These are phyloP conservation scores for Nakaseomyces glabratus DNA, from an alignment of 1,139 yeast genomes.

Conservation along the genomic window DNA sequence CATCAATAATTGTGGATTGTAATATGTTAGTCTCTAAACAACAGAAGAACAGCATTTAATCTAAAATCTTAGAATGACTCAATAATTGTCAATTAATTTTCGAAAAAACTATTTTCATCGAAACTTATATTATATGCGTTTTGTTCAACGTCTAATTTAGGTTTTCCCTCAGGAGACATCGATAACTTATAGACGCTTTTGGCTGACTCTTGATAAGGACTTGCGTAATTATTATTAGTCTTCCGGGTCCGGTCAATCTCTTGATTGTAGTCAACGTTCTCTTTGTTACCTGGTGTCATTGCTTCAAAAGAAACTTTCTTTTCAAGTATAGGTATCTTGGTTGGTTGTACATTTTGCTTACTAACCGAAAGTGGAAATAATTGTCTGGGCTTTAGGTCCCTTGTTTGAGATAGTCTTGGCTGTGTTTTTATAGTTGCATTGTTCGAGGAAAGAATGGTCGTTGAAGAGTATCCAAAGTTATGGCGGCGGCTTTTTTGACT, in stretches of 20 bases:
- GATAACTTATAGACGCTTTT: slow-evolving; percentile 26
- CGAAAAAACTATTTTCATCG: slow-evolving; percentile 26
- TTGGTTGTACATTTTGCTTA: slow-evolving; percentile 17
- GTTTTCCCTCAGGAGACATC: slow-evolving; percentile 28
- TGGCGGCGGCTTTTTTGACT: too few relatives aligned
- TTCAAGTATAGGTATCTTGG: too few relatives aligned
- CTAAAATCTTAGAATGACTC: too few relatives aligned
- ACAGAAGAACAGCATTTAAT: too few relatives aligned
- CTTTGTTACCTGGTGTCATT: too few relatives aligned
- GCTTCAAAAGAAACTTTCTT: too few relatives aligned
- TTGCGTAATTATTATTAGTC: slow-evolving; percentile 10
- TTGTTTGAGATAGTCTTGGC: slow-evolving; percentile 3
- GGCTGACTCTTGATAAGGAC: slow-evolving; percentile 24
- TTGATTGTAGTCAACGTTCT: not conserved
- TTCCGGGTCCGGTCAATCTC: not conserved
- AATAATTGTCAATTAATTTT: too few relatives aligned
- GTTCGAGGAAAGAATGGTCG: too few relatives aligned
- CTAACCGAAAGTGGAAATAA: slow-evolving; percentile 21
- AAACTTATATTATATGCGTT: slow-evolving; percentile 12
- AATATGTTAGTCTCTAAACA: too few relatives aligned
- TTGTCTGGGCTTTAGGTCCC: slow-evolving; percentile 7
- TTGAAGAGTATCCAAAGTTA: too few relatives aligned
- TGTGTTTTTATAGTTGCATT: too few relatives aligned
- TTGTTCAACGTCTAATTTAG: slow-evolving; percentile 19
- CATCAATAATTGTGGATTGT: too few relatives aligned